phyloP scores from a whole-genome alignment of 2,329 filamentous ascomycete genomes.

The Fusarium lyarnte region DNA sequence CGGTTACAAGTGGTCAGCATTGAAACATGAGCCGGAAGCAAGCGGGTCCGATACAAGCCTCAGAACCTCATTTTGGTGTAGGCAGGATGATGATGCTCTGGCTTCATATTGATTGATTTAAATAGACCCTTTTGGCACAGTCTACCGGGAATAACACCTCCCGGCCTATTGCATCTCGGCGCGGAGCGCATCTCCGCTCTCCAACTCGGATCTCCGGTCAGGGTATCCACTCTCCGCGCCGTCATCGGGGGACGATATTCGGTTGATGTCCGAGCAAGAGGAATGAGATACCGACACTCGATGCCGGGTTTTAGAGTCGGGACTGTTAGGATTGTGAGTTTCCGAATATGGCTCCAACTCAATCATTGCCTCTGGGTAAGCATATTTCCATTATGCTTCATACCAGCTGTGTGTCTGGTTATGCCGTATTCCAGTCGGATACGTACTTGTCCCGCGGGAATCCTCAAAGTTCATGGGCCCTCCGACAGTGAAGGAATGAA shows the following conservation, averaged over 20 bases:
- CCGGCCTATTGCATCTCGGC: slow-evolving; percentile 38
- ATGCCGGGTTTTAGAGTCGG: neutral
- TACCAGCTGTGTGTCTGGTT: neutral
- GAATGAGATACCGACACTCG: slow-evolving; percentile 7
- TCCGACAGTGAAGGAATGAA: neutral
- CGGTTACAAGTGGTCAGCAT: neutral
- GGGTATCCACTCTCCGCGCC: slow-evolving; percentile 38
- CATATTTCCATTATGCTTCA: neutral
- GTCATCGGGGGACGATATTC: slow-evolving; percentile 38
- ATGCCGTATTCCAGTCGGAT: neutral
- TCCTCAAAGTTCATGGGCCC: neutral
- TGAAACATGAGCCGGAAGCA: neutral
- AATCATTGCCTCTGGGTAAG: neutral
- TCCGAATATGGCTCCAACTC: neutral
- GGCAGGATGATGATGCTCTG: neutral
- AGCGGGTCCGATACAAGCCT: neutral
- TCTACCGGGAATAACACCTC: slow-evolving; percentile 14
- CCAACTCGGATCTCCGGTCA: slow-evolving; percentile 42
- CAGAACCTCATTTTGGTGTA: neutral
- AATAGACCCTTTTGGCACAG: slow-evolving; percentile 11
- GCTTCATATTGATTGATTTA: neutral
- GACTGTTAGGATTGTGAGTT: neutral
- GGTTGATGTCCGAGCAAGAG: slow-evolving; percentile 18
- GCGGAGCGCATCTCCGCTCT: slow-evolving; percentile 41
- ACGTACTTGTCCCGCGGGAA: neutral